Base-by-base conservation (phyloP, 2,329 filamentous ascomycete species). In the Amphichorda felina region DNA sequence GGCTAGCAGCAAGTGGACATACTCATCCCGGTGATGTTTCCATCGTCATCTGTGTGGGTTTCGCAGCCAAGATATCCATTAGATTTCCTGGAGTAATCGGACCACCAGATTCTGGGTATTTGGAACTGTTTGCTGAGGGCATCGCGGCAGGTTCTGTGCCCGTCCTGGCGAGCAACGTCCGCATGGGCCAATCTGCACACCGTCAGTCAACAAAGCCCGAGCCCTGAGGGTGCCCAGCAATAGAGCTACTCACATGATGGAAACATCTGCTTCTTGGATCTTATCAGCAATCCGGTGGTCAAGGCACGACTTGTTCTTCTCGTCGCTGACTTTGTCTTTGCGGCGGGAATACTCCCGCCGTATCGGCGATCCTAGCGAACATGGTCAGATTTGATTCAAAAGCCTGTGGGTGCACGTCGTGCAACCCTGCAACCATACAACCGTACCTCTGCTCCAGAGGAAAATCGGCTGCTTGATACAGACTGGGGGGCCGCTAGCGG, bases 51-150 rank as follows among this genome's bases (percentile, higher is more conserved):
- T 5, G 41, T 29, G 4, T 33, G 42, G 8, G 39, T 44, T 14
- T 53, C 49, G 32, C 48, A 51, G 1, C 59, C 59, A 40, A 63
- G 59, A 22, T 60, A 58, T 0, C 58, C 60, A n/a, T 61, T 63
- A 2, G 57, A 50, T 25, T 51, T 50, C 11, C 42, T 42, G 29
- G 45, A 50, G 25, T 53, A 49, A 5, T 47, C 41, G 1, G 54
- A 48, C 59, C 59, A 63, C 55, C 55, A 63, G 0, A 49, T 25
- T 10, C 50, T 38, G 1, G 56, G 55, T 10, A 60, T 53, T 2
- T 17, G 18, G 29, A 55, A 54, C 1, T 17, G 36, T 2, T 46
- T 11, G 1, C 40, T 44, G 31, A 60, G 47, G 3, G 39, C 38
- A 0, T 17, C 13, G 4, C 37, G 47, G 21, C 57, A 61, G 5